Base-by-base conservation (phyloP, 2,329 filamentous ascomycete genomes). In the Lachnellula hyalina region DNA sequence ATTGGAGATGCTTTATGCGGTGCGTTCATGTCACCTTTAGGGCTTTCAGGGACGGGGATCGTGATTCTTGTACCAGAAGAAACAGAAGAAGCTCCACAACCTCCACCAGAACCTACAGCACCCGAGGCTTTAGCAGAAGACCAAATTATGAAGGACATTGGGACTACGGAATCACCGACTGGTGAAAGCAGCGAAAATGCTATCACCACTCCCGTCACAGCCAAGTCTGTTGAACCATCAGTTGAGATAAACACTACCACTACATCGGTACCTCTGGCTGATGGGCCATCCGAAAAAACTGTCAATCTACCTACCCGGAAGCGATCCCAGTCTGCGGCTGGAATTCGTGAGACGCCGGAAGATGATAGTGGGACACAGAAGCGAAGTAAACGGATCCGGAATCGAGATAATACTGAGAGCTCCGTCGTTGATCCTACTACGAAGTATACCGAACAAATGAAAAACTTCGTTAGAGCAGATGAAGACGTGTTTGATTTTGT, bases 321-420 rank as follows among this genome's bases (percentile, higher is more conserved):
- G 65, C 75, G 83, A 49, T 86, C 83, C 2, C 83, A 86, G 57
- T 86, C 83, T 11, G 71, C 72, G 32, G 83, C 83, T 4, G 83
- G 83, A 3, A 68, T 86, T 15, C 74, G 74, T 0, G 83, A 85
- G 2, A 74, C 70, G 0, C 73, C 66, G 0, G 81, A 84, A 7
- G 83, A 86, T 50, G 83, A 86, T 35, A 76, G 74, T 23, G 73
- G 72, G 2, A 75, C 80, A 11, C 79, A 81, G 51, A 86, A 85
- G 64, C 75, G 84, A 54, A 86, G 83, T 68, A 88, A 87, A 65
- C 75, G 85, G 49, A 83, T 83, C 32, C 77, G 84, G 46, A 78
- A 82, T 17, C 76, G 84, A 52, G 83, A 86, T 44, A 79, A 77
- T 17, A 65, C 78, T 9, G 72, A 68, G 4, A 82, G 81, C 36